Evolutionary conservation across 768 basidiomycete genomes (phyloP), one percentile per base, ranked within the genome.

Genomic region (Leccinum rimulosum): DNA sequence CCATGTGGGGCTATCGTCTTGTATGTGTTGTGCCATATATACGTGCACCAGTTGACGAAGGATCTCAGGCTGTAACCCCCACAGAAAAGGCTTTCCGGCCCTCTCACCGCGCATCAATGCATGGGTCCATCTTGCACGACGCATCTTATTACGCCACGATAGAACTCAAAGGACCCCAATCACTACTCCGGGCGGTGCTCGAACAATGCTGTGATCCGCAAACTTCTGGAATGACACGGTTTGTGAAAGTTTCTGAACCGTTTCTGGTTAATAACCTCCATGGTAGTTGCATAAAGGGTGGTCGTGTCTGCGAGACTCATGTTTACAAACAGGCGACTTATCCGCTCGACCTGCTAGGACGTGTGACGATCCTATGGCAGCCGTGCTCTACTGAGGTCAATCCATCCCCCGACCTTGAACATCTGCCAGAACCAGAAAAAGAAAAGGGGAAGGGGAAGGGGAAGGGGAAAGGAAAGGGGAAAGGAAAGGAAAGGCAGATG

Each of bases 61-160:
- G 33, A 9, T 6, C 6, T 19, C 11, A 95, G 89, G 91, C 95
- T 7, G 75, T 88, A 3, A 84, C 85, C 2, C 95, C 96, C 0
- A 95, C 95, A 0, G 92, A 95, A 68, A 99, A 98, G 68, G 82
- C 93, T 0, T 96, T 89, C 70, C 84, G 97, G 19, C 88, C 96
- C 0, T 95, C 95, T 1, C 89, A 97, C 73, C 84, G 96, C 31
- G 95, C 97, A 3, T 84, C 93, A 1, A 72, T 88, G 10, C 91
- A 93, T 61, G 91, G 87, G 6, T 87, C 88, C 1, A 94, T 97
- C 55, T 73, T 96, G 1, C 93, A 95, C 57, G 96, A 99, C 66
- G 89, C 91, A 0, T 95, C 93, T 2, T 98, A 98, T 73, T 84
- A 80, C 63, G 84, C 86, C 0, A 77, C 87, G 3, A 79, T 95